phyloP scores from a whole-genome alignment of 1,139 yeast genomes.

The Blastobotrys indianensis region DNA sequence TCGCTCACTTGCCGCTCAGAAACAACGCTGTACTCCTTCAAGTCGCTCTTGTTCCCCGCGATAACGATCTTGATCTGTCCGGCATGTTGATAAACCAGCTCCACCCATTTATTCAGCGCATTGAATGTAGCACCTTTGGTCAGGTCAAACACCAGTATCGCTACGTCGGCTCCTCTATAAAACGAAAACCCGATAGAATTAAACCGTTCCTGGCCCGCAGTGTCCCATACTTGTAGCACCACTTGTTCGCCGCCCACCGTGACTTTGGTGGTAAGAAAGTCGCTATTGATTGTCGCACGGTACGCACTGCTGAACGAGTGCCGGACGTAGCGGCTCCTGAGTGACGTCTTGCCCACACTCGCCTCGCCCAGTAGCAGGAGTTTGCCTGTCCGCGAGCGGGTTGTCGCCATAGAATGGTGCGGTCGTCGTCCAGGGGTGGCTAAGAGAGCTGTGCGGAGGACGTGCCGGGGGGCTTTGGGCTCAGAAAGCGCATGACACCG shows the following conservation, averaged over 20 bases:
- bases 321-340: conserved; percentile 53
- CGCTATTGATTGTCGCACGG: conserved; percentile 59
- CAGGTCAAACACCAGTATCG: conserved; percentile 51
- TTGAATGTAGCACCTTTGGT: conserved; percentile 48
- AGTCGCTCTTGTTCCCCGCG: conserved; percentile 53
- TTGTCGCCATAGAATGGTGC: too few relatives aligned
- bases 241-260: conserved; percentile 24
- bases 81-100: conserved; percentile 47
- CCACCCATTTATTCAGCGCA: conserved; percentile 47
- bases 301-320: conserved; percentile 54
- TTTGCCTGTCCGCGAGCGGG: conserved; percentile 21
- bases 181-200: conserved; percentile 55
- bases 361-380: conserved; percentile 55
- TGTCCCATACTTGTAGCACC: conserved; percentile 56
- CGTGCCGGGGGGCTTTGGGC: too few relatives aligned
- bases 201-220: conserved; percentile 63
- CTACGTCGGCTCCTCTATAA: conserved; percentile 57
- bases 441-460: too few relatives aligned
- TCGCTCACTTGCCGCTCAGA: conserved; percentile 21
- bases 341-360: conserved; percentile 59
- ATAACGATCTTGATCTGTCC: conserved; percentile 47
- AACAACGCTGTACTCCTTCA: conserved; percentile 20
- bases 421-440: too few relatives aligned
- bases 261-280: conserved; percentile 47
- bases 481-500: too few relatives aligned